Conservation (phyloP, 768 basidiomycete genomes). For the Steccherinum ochraceum region DNA sequence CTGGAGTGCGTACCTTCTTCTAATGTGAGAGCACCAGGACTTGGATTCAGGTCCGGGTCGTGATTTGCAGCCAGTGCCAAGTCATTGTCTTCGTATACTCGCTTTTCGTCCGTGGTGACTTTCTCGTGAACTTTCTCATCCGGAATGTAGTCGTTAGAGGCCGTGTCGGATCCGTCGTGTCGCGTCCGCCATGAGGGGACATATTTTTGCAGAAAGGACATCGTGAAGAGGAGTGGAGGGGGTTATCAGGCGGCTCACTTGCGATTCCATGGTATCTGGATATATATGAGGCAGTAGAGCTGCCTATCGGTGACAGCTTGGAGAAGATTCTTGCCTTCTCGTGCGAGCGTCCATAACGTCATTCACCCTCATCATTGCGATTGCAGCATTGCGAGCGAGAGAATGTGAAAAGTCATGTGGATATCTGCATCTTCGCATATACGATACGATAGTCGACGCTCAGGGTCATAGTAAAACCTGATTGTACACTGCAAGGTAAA, state of each 20-base stretch:
- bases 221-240: not conserved
- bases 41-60: slow-evolving; percentile 20
- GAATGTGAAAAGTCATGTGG: too few relatives aligned
- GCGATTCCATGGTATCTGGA: not conserved
- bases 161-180: not conserved
- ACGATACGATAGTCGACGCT: too few relatives aligned
- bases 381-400: too few relatives aligned
- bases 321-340: not conserved
- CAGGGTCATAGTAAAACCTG: too few relatives aligned
- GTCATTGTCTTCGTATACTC: not conserved
- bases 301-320: not conserved
- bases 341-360: not conserved
- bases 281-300: not conserved
- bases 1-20: slow-evolving; percentile 36
- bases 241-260: not conserved
- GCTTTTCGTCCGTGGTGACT: not conserved
- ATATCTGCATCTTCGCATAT: too few relatives aligned
- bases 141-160: not conserved
- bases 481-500: too few relatives aligned
- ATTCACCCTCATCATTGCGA: not conserved
- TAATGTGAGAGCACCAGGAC: slow-evolving; percentile 38
- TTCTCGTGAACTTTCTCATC: not conserved
- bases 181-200: not conserved
- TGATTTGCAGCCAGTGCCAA: slow-evolving; percentile 3
- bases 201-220: slow-evolving; percentile 1